Evolutionary conservation across 257 asterid species (phyloP), one percentile per base, ranked within the genome.

Genomic region (Fraxinus americana): DNA sequence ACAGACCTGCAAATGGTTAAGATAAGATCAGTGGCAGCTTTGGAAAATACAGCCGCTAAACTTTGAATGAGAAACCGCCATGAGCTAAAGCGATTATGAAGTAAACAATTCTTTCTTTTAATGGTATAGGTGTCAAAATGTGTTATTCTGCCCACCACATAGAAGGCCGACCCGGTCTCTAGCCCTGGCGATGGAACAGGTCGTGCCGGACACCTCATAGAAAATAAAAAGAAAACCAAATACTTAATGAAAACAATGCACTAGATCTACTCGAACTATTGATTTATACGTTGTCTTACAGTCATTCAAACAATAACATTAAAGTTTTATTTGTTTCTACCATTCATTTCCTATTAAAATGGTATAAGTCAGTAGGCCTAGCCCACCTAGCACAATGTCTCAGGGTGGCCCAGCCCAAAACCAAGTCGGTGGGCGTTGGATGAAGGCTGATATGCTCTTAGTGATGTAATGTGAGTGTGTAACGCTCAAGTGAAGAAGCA

Each of bases 1-100:
- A 96, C 99, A 0, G 98, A 93, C 87, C 99, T 96, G 91, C 81
- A 81, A 77, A 78, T 71, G 32, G 45, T 61, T 72, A 63, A 9
- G 6, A 71, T 45, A 78, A 72, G 39, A 30, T 45, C 17, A 17
- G 45, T 8, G 23, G 39, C 25, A n/a, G 43, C 59, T 67, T 27
- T 67, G 38, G 71, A 75, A 72, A 75, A 29, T 67, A 38, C 14
- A 19, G 16, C 72, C 48, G 30, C 21, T 63, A 36, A 36, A 50
- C 41, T 79, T 36, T 27, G 29, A 41, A 52, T 36, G 38, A 39
- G 27, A 27, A 75, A 19, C 45, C 11, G 3, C 12, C 25, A 43
- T 29, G 5, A 81, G 72, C 50, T 27, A 75, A 70, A 61, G 34
- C 38, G 23, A 45, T 57, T 75, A 9, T 59, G 45, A 8, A 57